Base-by-base conservation (phyloP, 2,329 filamentous ascomycete species). In the Ophiostoma populinum region DNA sequence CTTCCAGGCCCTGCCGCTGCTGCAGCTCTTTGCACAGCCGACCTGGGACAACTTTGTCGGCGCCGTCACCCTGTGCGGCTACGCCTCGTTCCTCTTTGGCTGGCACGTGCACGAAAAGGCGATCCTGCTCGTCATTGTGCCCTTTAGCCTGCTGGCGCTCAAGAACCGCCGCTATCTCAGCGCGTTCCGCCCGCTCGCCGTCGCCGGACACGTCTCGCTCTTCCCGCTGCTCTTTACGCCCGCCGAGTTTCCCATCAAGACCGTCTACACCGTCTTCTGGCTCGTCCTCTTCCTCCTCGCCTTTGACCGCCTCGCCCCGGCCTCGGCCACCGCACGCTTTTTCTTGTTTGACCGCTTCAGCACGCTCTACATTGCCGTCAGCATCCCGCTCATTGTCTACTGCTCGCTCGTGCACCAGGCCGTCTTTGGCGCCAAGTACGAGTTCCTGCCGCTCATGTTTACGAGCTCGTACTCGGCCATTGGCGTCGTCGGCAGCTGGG, bases 51-150 rank as follows among this genome's bases (percentile, higher is more conserved):
- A 70, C 37, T 95, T 98, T 51, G 69, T 95, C 27, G 83, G 83
- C 4, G 78, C 83, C 1, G 70, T 93, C 29, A 94, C 87, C 0
- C 71, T 95, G 12, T 95, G 90, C 50, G 90, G 82, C 39, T 98
- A 94, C 51, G 80, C 87, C 0, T 94, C 87, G 0, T 98, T 98
- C 58, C 66, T 98, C 8, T 95, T 95, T 47, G 87, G 90, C 38
- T 98, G 87, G 85, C 90, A 98, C 51, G 90, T 98, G 7, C 90
- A 98, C 49, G 90, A 98, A 52, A 98, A 98, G 56, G 90, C 90
- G 2, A 80, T 98, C 38, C 67, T 98, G 16, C 70, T 95, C 15
- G 79, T 95, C 50, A 85, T 98, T 45, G 80, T 95, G 32, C 90
- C 90, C 0, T 95, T 95, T 62, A 92, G 81, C 46, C 67, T 98